Evolutionary conservation across 2,329 filamentous ascomycete genomes (phyloP).

Genomic region (Fusarium buxicola): DNA sequence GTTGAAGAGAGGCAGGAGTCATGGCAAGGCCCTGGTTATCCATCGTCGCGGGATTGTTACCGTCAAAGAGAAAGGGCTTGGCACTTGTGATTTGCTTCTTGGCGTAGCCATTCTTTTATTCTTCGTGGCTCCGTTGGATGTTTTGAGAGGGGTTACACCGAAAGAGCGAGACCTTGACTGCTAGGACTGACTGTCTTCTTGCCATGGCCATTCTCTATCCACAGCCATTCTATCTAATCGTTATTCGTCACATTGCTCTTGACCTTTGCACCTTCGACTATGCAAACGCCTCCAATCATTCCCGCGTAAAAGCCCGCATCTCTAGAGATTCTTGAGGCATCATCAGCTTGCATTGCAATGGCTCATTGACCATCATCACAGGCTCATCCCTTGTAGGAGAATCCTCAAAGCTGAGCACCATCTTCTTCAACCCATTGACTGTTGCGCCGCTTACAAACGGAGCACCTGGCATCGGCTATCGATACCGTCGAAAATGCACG

Average conservation of each 20-base stretch:
- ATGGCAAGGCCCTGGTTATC: too few relatives aligned
- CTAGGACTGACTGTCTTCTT: too few relatives aligned
- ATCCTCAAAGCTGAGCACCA: not conserved
- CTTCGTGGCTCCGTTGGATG: too few relatives aligned
- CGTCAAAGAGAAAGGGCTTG: too few relatives aligned
- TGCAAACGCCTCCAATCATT: not conserved
- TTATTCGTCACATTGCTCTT: constrained; percentile 18
- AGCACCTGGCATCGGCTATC: constrained; percentile 70
- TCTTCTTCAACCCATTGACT: not conserved
- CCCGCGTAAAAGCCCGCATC: not conserved
- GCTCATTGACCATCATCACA: too few relatives aligned
- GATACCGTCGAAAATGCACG: constrained; percentile 77
- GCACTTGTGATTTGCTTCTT: too few relatives aligned
- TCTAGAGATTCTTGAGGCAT: not conserved
- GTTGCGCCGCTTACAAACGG: constrained; percentile 55
- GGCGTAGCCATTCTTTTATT: constrained; percentile 4
- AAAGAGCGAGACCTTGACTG: too few relatives aligned
- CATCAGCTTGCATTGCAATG: too few relatives aligned
- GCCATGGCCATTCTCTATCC: constrained; percentile 10
- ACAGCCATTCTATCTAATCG: constrained; percentile 22
- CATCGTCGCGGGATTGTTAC: too few relatives aligned
- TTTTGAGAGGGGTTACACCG: too few relatives aligned
- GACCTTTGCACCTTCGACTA: not conserved
- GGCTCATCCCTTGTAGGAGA: not conserved
- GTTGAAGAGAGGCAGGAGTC: too few relatives aligned